phyloP scores from a whole-genome alignment of 1,139 yeast species.

The Spathaspora sp. region DNA sequence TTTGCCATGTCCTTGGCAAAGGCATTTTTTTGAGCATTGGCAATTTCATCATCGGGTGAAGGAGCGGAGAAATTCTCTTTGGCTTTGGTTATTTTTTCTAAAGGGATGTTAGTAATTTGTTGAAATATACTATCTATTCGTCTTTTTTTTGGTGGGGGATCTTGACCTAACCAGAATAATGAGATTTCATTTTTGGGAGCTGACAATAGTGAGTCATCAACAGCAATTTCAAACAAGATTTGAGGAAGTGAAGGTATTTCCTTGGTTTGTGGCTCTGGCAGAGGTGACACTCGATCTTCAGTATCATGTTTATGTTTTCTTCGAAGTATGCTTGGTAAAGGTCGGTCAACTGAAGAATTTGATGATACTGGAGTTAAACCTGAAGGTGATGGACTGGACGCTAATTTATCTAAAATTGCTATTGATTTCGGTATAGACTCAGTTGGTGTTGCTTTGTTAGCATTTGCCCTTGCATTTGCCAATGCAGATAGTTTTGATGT shows the following conservation, averaged over 20 bases:
- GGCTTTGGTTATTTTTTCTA: constrained; percentile 44
- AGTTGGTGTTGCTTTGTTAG: constrained; percentile 8
- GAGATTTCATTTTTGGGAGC: constrained; percentile 20
- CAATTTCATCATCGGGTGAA: constrained; percentile 80
- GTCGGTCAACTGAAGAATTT: not conserved
- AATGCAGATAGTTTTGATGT: constrained; percentile 50
- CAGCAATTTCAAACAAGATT: constrained; percentile 14
- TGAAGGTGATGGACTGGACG: constrained; percentile 4
- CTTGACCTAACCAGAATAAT: constrained; percentile 17
- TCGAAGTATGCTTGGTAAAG: constrained; percentile 5
- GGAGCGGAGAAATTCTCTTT: constrained; percentile 61
- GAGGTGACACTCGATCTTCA: not conserved
- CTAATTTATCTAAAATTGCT: constrained; percentile 22
- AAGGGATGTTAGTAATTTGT: constrained; percentile 43
- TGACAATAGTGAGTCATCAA: constrained; percentile 22
- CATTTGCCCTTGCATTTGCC: constrained; percentile 41
- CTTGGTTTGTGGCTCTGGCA: not conserved
- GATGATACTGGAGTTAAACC: constrained; percentile 3
- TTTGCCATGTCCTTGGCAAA: constrained; percentile 39
- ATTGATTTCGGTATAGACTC: constrained; percentile 15
- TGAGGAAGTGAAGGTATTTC: constrained; percentile 5
- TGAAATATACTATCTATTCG: constrained; percentile 22
- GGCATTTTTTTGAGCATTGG: constrained; percentile 59
- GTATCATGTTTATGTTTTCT: constrained; percentile 1
- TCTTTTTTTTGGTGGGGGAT: constrained; percentile 24